These are phyloP conservation scores for Bipolaris gigantea DNA, from an alignment of 2,329 filamentous ascomycete genomes.

Conservation along the genomic window DNA sequence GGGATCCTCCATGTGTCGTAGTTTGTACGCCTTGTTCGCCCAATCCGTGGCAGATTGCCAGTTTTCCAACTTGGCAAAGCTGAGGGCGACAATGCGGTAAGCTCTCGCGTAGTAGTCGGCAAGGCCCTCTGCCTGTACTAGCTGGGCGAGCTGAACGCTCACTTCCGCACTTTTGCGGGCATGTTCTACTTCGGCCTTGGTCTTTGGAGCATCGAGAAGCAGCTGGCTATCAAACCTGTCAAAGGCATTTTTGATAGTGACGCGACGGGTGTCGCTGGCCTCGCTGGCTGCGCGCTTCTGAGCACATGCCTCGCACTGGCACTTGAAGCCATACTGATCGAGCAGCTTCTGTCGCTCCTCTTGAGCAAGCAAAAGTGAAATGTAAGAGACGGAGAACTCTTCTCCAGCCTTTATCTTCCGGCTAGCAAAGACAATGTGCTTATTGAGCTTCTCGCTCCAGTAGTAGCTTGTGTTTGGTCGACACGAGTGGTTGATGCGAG, in stretches of 20 bases:
- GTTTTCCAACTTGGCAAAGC: constrained; percentile 30
- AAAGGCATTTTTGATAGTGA: constrained; percentile 33
- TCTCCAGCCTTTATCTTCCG: constrained; percentile 45
- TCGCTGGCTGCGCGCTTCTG: constrained; percentile 17
- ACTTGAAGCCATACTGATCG: constrained; percentile 43
- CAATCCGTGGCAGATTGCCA: constrained; percentile 38
- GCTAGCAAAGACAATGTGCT: constrained; percentile 42
- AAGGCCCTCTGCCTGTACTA: constrained; percentile 40
- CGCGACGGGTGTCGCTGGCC: constrained; percentile 33
- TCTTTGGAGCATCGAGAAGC: constrained; percentile 24
- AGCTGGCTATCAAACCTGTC: constrained; percentile 31
- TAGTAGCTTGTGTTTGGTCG: constrained; percentile 44
- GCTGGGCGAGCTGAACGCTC: constrained; percentile 31
- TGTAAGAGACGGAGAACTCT: constrained; percentile 47
- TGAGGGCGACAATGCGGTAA: constrained; percentile 38
- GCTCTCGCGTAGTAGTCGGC: constrained; percentile 41
- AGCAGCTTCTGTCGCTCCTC: constrained; percentile 36
- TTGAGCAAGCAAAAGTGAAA: constrained; percentile 37
- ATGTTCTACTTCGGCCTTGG: constrained; percentile 24
- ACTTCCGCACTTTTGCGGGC: constrained; percentile 33
- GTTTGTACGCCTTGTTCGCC: constrained; percentile 37
- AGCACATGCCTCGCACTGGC: constrained; percentile 45
- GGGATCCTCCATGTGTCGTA: constrained; percentile 35
- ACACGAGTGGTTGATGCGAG: constrained; percentile 44
- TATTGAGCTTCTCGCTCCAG: constrained; percentile 39